Conservation (phyloP, 306 rosid species). For the Mimosa bimucronata region DNA sequence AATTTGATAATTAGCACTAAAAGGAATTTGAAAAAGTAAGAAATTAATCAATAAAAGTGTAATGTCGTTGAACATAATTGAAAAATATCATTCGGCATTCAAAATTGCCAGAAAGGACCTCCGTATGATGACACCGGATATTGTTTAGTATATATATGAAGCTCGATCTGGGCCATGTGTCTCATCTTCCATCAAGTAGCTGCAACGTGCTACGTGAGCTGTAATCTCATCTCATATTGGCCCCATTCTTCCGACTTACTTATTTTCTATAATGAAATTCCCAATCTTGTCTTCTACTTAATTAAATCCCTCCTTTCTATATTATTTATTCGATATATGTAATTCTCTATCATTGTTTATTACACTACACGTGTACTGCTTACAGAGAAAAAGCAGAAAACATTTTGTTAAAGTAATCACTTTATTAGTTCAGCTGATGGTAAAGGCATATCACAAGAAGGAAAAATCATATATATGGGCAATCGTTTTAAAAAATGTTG, state of each 20-base stretch:
- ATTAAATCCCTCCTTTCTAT: neutral
- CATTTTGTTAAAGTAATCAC: neutral
- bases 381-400: neutral
- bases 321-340: neutral
- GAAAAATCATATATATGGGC: neutral
- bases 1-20: neutral
- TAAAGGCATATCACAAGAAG: neutral
- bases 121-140: neutral
- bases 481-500: neutral
- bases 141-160: neutral
- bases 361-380: neutral
- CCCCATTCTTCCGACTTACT: neutral
- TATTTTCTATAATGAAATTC: neutral
- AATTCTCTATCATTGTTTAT: neutral
- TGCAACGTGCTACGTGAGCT: slow-evolving; percentile 13
- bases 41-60: too few relatives aligned
- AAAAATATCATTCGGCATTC: neutral
- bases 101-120: slow-evolving; percentile 19
- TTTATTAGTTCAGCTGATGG: neutral
- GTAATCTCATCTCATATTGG: neutral
- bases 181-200: neutral
- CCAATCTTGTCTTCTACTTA: neutral
- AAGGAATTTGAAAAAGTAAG: neutral
- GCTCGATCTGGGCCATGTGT: neutral
- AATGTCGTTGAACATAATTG: neutral